Evolutionary conservation across 176 grass and related monocot species (phyloP).

Genomic region (Rhynchospora breviuscula): DNA sequence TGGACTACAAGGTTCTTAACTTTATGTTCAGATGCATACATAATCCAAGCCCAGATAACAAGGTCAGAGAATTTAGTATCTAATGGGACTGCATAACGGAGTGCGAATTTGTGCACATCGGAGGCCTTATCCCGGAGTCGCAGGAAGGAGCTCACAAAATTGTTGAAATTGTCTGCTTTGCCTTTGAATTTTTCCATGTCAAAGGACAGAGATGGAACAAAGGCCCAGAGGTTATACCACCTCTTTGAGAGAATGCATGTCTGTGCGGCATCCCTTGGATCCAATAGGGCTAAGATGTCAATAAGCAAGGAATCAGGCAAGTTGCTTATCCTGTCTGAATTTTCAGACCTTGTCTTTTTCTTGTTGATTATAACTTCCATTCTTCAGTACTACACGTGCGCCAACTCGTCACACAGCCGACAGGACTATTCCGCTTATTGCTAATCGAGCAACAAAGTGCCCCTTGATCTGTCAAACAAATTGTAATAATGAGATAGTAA

Average conservation of each 20-base stretch:
- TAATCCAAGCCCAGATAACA: not conserved
- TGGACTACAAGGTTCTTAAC: not conserved
- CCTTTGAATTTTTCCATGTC: too few relatives aligned
- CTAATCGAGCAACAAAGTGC: too few relatives aligned
- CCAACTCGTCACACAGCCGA: too few relatives aligned
- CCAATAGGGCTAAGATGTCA: not conserved
- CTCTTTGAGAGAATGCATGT: constrained; percentile 10
- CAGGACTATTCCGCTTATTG: too few relatives aligned
- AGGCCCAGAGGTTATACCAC: not conserved
- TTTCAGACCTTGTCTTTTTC: not conserved
- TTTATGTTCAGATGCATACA: constrained; percentile 1
- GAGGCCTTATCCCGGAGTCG: too few relatives aligned
- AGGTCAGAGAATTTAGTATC: not conserved
- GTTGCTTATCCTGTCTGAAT: not conserved
- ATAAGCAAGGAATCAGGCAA: not conserved
- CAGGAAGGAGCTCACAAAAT: too few relatives aligned
- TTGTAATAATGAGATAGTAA: too few relatives aligned
- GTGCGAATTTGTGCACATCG: not conserved
- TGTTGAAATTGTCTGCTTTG: too few relatives aligned
- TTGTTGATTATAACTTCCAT: not conserved
- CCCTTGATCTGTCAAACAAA: too few relatives aligned
- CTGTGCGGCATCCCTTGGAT: not conserved
- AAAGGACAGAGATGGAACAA: not conserved
- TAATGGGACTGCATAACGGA: not conserved
- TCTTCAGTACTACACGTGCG: too few relatives aligned